Evolutionary conservation across 495 filamentous ascomycete species (phyloP), one percentile per base, ranked within the genome.

Genomic region (Paragyromitra xinjiangensis): DNA sequence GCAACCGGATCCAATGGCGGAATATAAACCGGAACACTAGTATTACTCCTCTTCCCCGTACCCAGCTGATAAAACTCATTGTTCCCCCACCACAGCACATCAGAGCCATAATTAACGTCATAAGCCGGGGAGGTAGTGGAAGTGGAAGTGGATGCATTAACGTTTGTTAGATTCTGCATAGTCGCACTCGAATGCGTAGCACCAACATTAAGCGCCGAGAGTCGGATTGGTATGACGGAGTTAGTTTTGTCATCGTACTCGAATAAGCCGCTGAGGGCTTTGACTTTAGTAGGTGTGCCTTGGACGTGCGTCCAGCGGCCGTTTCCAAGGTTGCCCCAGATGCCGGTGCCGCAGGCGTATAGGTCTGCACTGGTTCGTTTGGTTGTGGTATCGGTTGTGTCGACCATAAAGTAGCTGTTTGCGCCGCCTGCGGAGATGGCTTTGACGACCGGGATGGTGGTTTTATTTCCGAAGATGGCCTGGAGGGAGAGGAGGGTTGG

Each of bases 11-110:
- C 89, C 44, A 97, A 85, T 8, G 93, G 92, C 37, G 89, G 87
- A 69, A 99, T 93, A 83, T 98, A 92, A 0, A 86, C 86, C 14
- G 95, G 95, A 9, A 86, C 86, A 40, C 87, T 84, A 6, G 89
- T 77, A 81, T 99, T 98, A 80, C 89, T 97, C 73, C 94, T 85
- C 86, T 90, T 95, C 45, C 95, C 95, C 3, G 92, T 98, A 3
- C 95, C 95, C 19, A 99, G 88, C 82, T 99, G 95, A 81, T 92
- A 97, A 75, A 89, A 88, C 84, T 99, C 95, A 80, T 98, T 99
- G 48, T 92, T 92, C 77, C 95, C 95, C 92, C 94, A 99, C 88
- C 91, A 96, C 6, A 98, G 82, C 1, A 92, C 90, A 83, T 98
- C 95, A 8, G 90, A 89, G 64, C 95, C 95, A 86, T 88, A 97